Base-by-base conservation (phyloP, 495 filamentous ascomycete genomes). In the Xylaria bambusicola region DNA sequence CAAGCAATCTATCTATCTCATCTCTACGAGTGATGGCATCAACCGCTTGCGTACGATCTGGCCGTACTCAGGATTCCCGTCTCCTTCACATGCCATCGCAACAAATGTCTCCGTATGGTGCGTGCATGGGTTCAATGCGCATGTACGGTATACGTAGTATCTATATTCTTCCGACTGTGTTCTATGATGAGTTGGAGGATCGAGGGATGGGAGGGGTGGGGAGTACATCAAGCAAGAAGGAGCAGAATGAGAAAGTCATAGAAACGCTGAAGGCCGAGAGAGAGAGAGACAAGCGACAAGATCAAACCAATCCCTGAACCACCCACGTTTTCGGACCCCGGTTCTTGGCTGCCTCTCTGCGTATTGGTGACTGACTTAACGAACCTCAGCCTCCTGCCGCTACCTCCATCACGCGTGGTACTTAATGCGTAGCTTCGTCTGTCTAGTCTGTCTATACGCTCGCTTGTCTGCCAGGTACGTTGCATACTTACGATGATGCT, bases 291-390 rank as follows among this genome's bases (percentile, higher is more conserved):
- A 53, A n/a, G 35, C 40, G 20, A 40, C 49, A 8, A 36, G 26
- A 15, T 24, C 48, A 15, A 40, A 38, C 18, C 6, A 0, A 29
- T 41, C 36, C n/a, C 36, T 13, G 36, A 29, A 23, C 36, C 18
- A 44, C 52, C 52, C 52, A 44, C 52, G 52, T 54, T 54, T 54
- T 44, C 38, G 52, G 24, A 54, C 38, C 52, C 38, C 52, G 52
- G 51, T 17, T 54, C 38, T 41, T 33, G 36, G 26, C 38, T 44
- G 36, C 38, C 35, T 21, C 26, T 26, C 36, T 9, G 44, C 24
- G n/a, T n/a, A 41, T 54, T 23, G 52, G 33, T 20, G 29, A 24
- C 31, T 10, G 29, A 46, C n/a, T n/a, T n/a, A n/a, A n/a, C 53
- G 15, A 10, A 23, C 27, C 9, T 23, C 17, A 45, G 26, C 35